These are phyloP conservation scores for Isabelozyma gotoi DNA, from an alignment of 805 yeast species.

Conservation along the genomic window DNA sequence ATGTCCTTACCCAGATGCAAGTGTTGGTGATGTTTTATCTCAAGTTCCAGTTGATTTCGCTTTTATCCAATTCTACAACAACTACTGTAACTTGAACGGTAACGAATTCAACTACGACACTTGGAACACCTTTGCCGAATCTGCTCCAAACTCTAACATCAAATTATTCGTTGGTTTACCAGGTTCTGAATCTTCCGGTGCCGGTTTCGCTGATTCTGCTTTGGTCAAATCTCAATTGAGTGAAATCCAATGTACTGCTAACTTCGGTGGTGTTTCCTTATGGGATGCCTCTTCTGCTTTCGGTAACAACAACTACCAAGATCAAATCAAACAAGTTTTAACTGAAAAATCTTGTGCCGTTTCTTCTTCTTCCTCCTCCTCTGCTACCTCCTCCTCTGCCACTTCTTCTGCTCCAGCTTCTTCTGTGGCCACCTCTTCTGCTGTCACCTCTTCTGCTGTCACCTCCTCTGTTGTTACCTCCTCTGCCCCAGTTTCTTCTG, in stretches of 20 bases:
- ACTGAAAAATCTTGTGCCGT: conserved; percentile 5
- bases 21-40: conserved; percentile 27
- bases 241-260: conserved; percentile 12
- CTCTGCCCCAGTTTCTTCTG: not conserved
- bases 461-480: conserved; percentile 4
- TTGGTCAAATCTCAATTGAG: conserved; percentile 14
- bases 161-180: conserved; percentile 78
- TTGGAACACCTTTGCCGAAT: conserved; percentile 65
- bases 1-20: conserved; percentile 80
- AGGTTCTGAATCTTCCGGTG: conserved; percentile 46
- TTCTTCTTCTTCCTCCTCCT: conserved; percentile 4
- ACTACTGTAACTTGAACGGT: conserved; percentile 56
- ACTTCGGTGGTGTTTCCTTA: conserved; percentile 36
- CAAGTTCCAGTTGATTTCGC: conserved; percentile 73
- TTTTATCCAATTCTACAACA: conserved; percentile 88
- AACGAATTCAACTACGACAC: conserved; percentile 59
- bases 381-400: conserved; percentile 5
- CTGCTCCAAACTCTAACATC: conserved; percentile 67
- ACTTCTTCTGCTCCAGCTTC: conserved; percentile 7
- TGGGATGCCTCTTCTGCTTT: conserved; percentile 35
- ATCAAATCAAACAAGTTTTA: conserved; percentile 16
- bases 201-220: conserved; percentile 50
- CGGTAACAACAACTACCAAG: conserved; percentile 13
- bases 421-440: conserved; percentile 7
- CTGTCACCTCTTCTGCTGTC: not conserved